A percentile compares a stretch with the other conserved stretches of the same genome.
phyloP scores from a whole-genome alignment of 306 rosid genomes.

The Cyclanthera cordifolia region DNA sequence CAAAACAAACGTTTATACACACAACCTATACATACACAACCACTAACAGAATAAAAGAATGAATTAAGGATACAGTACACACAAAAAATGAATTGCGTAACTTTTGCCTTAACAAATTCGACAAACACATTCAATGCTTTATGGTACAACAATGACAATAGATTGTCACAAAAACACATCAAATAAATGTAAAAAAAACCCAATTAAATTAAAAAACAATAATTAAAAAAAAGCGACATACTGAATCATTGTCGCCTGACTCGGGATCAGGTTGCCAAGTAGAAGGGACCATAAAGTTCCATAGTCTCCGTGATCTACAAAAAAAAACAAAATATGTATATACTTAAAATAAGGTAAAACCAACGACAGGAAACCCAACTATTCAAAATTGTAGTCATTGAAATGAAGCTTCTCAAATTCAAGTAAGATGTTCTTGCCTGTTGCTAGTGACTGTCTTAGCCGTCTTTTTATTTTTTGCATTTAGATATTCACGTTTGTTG shows the following conservation, averaged over 20 bases:
- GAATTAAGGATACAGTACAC: neutral
- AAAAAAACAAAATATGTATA: constrained; percentile 1
- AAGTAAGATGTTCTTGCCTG: constrained; percentile 37
- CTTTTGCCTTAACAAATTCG: neutral
- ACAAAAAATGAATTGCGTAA: neutral
- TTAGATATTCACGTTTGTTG: constrained; percentile 26
- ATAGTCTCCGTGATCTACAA: neutral
- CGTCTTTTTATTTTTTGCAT: constrained; percentile 40
- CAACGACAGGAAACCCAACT: neutral
- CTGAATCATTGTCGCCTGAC: too few relatives aligned
- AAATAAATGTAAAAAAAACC: too few relatives aligned
- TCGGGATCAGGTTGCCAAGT: too few relatives aligned
- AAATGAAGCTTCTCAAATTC: constrained; percentile 12
- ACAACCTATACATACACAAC: neutral
- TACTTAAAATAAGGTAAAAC: neutral
- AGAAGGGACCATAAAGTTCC: too few relatives aligned
- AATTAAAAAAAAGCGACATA: too few relatives aligned
- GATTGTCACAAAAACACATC: too few relatives aligned
- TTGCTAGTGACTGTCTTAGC: constrained; percentile 27
- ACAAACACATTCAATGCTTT: too few relatives aligned
- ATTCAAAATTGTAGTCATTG: constrained; percentile 8
- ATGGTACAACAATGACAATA: too few relatives aligned
- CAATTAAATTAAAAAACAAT: too few relatives aligned
- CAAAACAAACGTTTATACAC: neutral
- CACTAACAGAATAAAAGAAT: too few relatives aligned